phyloP scores from a whole-genome alignment of 164 flowering plant genomes.

The Chloranthus sessilifolius region DNA sequence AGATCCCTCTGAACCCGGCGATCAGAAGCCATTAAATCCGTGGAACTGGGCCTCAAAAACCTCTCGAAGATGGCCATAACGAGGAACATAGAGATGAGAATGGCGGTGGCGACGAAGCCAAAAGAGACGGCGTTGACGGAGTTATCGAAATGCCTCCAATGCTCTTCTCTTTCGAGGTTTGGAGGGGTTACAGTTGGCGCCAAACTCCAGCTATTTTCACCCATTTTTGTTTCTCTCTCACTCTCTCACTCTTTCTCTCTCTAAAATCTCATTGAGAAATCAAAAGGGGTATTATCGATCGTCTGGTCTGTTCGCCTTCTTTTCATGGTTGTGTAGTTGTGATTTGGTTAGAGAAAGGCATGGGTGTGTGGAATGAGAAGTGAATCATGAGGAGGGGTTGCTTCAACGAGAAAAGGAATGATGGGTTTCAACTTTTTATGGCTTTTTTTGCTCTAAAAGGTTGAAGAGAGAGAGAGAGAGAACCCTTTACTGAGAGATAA shows the following conservation, averaged over 20 bases:
- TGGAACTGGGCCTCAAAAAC: slow-evolving; percentile 50
- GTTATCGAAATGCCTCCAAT: slow-evolving; percentile 62
- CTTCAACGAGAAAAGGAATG: not conserved
- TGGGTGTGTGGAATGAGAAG: not conserved
- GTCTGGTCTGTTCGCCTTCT: not conserved
- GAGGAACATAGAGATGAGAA: slow-evolving; percentile 84
- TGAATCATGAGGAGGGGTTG: not conserved
- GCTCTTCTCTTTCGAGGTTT: slow-evolving; percentile 43
- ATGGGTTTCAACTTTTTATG: too few species aligned
- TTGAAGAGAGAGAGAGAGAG: too few species aligned
- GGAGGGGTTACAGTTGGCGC: slow-evolving; percentile 39
- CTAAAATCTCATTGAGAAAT: not conserved
- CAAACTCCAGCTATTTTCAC: slow-evolving; percentile 23
- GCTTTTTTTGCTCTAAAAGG: too few species aligned
- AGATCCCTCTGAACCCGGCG: not conserved
- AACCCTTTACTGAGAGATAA: too few species aligned
- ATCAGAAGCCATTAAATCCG: not conserved
- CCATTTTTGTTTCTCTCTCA: slow-evolving; percentile 6
- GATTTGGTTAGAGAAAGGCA: too few species aligned
- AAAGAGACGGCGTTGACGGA: slow-evolving; percentile 88
- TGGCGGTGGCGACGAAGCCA: slow-evolving; percentile 91
- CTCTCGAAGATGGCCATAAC: slow-evolving; percentile 89
- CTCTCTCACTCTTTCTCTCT: not conserved
- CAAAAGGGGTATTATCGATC: not conserved
- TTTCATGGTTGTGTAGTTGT: slow-evolving; percentile 1